Conservation (phyloP, 2,329 filamentous ascomycete genomes). For the Nemania diffusa region DNA sequence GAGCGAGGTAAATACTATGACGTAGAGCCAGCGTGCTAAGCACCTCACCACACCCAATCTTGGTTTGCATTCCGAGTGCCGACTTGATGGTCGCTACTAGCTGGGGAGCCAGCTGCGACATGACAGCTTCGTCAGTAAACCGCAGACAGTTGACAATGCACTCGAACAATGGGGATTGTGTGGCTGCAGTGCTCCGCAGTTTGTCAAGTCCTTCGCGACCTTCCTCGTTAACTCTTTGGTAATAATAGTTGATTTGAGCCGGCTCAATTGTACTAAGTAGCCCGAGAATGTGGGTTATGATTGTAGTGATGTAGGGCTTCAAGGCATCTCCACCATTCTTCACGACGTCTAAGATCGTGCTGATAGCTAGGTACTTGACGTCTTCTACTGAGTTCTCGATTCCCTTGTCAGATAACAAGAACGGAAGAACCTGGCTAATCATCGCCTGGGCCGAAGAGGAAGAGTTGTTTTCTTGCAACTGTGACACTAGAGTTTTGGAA, state of each 20-base stretch:
- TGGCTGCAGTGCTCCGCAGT: constrained; percentile 81
- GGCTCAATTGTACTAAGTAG: constrained; percentile 89
- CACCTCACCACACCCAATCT: constrained; percentile 88
- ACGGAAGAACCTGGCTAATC: constrained; percentile 88
- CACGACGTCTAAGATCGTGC: constrained; percentile 86
- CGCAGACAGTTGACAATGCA: constrained; percentile 91
- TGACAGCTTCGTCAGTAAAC: constrained; percentile 80
- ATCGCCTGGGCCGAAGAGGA: constrained; percentile 78
- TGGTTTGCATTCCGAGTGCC: constrained; percentile 90
- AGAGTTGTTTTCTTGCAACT: constrained; percentile 80
- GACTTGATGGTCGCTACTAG: constrained; percentile 84
- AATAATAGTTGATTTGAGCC: constrained; percentile 89
- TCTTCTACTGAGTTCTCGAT: constrained; percentile 90
- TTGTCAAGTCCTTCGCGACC: constrained; percentile 92
- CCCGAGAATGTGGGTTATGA: constrained; percentile 83
- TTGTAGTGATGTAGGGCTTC: constrained; percentile 80
- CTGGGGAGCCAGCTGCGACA: constrained; percentile 76
- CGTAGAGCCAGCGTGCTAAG: constrained; percentile 86
- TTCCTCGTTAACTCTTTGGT: constrained; percentile 87
- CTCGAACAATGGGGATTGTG: constrained; percentile 89
- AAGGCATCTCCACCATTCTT: constrained; percentile 87
- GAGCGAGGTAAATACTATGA: constrained; percentile 77
- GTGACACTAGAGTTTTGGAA: constrained; percentile 85
- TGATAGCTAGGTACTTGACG: constrained; percentile 83
- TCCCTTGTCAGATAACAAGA: constrained; percentile 87